Evolutionary conservation across 1,284 basidiomycete genomes (phyloP).

Genomic region (Puccinia coronata): DNA sequence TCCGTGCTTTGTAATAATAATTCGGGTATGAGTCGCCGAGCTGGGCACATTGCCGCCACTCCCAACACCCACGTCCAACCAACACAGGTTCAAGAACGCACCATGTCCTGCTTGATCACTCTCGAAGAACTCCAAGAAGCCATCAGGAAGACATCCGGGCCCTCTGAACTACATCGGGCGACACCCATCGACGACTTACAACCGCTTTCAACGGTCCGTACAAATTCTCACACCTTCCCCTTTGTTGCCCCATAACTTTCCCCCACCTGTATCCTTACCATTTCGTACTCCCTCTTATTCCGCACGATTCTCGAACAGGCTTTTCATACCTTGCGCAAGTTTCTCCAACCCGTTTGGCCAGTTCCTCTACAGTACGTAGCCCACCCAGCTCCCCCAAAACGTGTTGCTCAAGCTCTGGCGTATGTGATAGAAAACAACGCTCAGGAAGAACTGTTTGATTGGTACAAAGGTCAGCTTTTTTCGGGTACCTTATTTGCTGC

Average conservation of each 20-base stretch:
- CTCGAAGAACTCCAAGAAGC: conserved; percentile 32
- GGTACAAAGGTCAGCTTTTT: conserved; percentile 30
- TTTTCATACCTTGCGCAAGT: conserved; percentile 13
- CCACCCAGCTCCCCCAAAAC: conserved; percentile 10
- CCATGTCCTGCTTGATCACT: conserved; percentile 32
- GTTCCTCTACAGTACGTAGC: background rate
- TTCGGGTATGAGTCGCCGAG: too few species aligned
- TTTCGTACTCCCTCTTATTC: background rate
- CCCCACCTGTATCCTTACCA: background rate
- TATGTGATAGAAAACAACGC: conserved; percentile 10
- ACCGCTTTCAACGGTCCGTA: background rate
- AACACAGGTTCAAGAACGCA: background rate
- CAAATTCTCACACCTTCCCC: background rate
- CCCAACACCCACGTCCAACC: too few species aligned
- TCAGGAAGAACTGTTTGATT: conserved; percentile 40
- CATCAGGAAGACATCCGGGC: background rate
- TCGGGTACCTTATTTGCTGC: background rate
- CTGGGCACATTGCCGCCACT: too few species aligned
- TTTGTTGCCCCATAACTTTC: background rate
- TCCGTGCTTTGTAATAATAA: too few species aligned
- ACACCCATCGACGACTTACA: background rate
- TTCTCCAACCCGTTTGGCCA: conserved; percentile 44
- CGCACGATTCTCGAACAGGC: conserved; percentile 12
- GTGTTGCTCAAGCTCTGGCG: background rate
- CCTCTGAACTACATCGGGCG: background rate